phyloP scores from a whole-genome alignment of 2,329 filamentous ascomycete species.

The Mollisiaceae sp. region DNA sequence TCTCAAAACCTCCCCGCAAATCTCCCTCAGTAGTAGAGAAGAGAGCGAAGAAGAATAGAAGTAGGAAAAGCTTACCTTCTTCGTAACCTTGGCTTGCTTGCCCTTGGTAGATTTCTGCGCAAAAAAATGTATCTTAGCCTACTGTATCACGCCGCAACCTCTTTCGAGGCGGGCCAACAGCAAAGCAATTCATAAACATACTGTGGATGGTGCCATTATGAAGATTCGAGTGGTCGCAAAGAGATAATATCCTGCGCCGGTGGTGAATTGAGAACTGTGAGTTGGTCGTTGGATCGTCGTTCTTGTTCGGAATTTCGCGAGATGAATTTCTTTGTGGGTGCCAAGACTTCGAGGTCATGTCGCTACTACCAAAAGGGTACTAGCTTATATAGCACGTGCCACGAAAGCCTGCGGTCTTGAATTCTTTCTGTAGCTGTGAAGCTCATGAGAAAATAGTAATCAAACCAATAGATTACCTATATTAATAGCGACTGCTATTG shows the following conservation, averaged over 20 bases:
- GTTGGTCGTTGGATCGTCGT: constrained; percentile 23
- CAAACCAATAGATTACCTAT: too few relatives aligned
- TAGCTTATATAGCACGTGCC: neutral
- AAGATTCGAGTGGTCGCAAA: constrained; percentile 67
- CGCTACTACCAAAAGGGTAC: constrained; percentile 7
- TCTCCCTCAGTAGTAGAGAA: neutral
- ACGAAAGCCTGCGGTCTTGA: neutral
- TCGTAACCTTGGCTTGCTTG: constrained; percentile 75
- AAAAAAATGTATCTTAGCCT: constrained; percentile 79
- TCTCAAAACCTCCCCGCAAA: constrained; percentile 23
- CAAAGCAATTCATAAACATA: constrained; percentile 90
- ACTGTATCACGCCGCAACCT: constrained; percentile 75
- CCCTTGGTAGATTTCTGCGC: constrained; percentile 63
- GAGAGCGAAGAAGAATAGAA: neutral
- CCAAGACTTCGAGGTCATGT: constrained; percentile 33
- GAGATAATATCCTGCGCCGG: constrained; percentile 60
- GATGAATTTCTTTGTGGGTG: constrained; percentile 23
- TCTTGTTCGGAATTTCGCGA: constrained; percentile 10
- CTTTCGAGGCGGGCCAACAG: constrained; percentile 73
- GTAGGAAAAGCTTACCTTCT: constrained; percentile 39
- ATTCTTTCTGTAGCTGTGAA: neutral
- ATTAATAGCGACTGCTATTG: too few relatives aligned
- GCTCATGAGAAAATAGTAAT: too few relatives aligned
- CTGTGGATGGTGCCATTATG: constrained; percentile 85
- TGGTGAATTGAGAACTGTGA: constrained; percentile 18